Evolutionary conservation across 495 filamentous ascomycete species (phyloP), one percentile per base, ranked within the genome.

Genomic region (Aspergillus avenaceus): DNA sequence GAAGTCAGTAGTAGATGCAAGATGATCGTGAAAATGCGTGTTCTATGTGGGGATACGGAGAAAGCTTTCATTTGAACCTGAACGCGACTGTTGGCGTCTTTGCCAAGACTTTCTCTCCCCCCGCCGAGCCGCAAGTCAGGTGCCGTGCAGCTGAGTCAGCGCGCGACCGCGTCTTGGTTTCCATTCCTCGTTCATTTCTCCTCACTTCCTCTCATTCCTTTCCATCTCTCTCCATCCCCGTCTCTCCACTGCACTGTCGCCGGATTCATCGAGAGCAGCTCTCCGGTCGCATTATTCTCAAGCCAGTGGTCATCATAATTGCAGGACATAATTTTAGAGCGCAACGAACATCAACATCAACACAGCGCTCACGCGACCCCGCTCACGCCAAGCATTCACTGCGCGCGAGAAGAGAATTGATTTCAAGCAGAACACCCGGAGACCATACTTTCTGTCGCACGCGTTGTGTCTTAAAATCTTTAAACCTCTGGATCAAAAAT

Each of bases 311-410:
- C 43, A 24, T 36, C 41, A 32, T 32, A 12, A 19, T 37, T 26
- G 11, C 27, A 12, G 37, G 14, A 21, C 34, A 38, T 38, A 38
- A 19, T 9, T 38, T 19, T 38, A 38, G 21, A 38, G 14, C 34
- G 18, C 32, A n/a, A n/a, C n/a, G n/a, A n/a, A n/a, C 16, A 25
- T 31, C 41, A 47, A 27, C 14, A 34, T 38, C 41, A 26, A 34
- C 18, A 28, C 43, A 57, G 40, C 32, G 41, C 47, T 51, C 60
- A 67, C 60, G 62, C 61, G 66, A 69, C 64, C 68, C 68, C 66
- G 60, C 66, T 59, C 58, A 55, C 53, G 54, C 54, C 55, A 64
- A 62, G 56, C 56, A 50, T 53, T 47, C 41, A 53, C 41, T 52
- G 44, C 50, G 53, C 54, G 58, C 49, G 46, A 54, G 45, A 45